Evolutionary conservation across 2,329 filamentous ascomycete species (phyloP), one percentile per base, ranked within the genome.

Genomic region (Chaetomium sp.): DNA sequence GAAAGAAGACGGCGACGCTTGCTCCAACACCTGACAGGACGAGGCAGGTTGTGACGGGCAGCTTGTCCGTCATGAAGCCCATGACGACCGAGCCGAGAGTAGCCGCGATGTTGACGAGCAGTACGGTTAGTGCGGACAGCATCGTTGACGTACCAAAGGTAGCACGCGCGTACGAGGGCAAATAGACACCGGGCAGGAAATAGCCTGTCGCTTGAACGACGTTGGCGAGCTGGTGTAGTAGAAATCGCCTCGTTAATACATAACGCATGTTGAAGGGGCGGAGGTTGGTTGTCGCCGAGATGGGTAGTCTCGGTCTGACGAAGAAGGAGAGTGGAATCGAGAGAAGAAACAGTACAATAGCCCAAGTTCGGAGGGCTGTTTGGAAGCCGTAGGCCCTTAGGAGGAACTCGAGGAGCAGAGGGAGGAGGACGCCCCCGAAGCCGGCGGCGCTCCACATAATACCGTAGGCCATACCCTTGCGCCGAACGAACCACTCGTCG

Each of bases 401-500:
- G 10, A 87, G 76, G 51, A 73, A 74, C 60, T 84, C 79, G 49
- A 88, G 76, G 4, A 87, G 68, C 56, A 87, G 78, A 19, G 84
- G 83, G 9, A 85, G 71, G 0, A 80, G 70, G 33, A 84, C 78
- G 31, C 83, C 84, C 0, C 79, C 81, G 10, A 83, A 71, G 0
- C 83, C 81, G 0, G 82, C 82, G 1, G 82, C 80, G n/a, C 80
- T 82, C 81, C 83, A 87, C 80, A 89, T 85, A 54, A 87, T 80
- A 13, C 87, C 87, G 69, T 85, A 86, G 1, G 85, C 85, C 50
- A 88, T 74, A 1, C 85, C 85, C 61, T 86, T 85, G 47, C 81
- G 80, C 45, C 76, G 78, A n/a, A 84, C 78, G 71, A 87, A 89
- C 85, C 85, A 89, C 72, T 88, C 83, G 67, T 87, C 83, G 67